Evolutionary conservation across 2,329 filamentous ascomycete species (phyloP), one percentile per base, ranked within the genome.

Genomic region (Geoglossum cookeanum): DNA sequence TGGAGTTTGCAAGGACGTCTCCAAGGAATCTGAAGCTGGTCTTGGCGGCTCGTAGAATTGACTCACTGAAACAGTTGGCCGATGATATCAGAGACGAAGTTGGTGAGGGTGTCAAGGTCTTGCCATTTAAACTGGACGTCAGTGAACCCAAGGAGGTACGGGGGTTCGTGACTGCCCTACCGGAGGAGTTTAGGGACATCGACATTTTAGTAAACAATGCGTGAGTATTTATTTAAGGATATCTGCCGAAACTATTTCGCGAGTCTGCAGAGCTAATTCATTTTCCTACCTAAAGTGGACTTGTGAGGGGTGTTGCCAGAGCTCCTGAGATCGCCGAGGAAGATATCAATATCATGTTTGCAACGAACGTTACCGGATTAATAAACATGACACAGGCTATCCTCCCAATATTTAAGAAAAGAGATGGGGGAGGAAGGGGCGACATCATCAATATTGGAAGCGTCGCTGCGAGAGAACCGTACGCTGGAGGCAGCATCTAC

Each of bases 331-430:
- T 98, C 67, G 77, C 76, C 15, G 77, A 86, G 65, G 82, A 83
- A 59, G 91, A 98, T 71, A 85, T 96, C 64, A 77, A 85, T 64
- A 66, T 83, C 68, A 96, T 97, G 89, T 87, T 96, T 67, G 73
- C 79, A 52, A 97, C 92, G 59, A 98, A 98, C 68, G 90, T 97
- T 56, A 92, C 85, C 1, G 92, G 92, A 32, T 76, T 98, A 37
- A 92, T 98, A 74, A 87, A 91, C 75, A 87, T 97, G 85, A 97
- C 92, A 0, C 92, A 98, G 75, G 87, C 87, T 51, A 76, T 96
- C 59, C 72, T 97, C 17, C 81, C 86, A 56, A 82, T 89, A 67
- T 94, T 90, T 76, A 84, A 88, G 70, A 75, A 79, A 64, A 66
- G 74, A 62, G 60, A 71, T 27, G 77, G 91, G 58, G 84, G 85